Evolutionary conservation across 2,329 filamentous ascomycete species (phyloP).

Genomic region (Exophiala bonariae): DNA sequence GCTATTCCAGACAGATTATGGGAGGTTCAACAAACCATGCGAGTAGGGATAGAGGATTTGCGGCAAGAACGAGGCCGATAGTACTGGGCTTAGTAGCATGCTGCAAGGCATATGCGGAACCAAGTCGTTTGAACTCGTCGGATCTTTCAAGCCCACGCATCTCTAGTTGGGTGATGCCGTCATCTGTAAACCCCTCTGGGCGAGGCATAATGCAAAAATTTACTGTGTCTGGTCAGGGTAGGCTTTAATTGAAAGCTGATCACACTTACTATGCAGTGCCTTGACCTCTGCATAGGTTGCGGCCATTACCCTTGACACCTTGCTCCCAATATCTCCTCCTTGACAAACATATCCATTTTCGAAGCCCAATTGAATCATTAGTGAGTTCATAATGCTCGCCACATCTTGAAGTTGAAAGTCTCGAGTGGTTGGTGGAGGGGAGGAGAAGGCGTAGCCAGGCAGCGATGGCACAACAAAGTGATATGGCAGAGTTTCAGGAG

Average conservation of each 20-base stretch:
- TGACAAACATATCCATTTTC: conserved; percentile 53
- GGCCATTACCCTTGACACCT: conserved; percentile 46
- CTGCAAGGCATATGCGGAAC: conserved; percentile 51
- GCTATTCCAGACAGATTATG: too few species aligned
- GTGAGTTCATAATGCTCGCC: conserved; percentile 48
- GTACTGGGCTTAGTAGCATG: conserved; percentile 58
- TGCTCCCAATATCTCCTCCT: conserved; percentile 57
- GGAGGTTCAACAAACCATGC: conserved; percentile 42
- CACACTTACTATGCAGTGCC: neutral
- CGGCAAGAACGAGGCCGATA: conserved; percentile 54
- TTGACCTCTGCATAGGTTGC: conserved; percentile 47
- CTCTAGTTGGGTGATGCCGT: conserved; percentile 33
- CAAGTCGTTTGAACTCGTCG: conserved; percentile 41
- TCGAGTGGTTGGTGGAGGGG: conserved; percentile 43
- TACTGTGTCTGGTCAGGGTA: neutral
- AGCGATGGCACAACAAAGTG: conserved; percentile 59
- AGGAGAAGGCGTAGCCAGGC: conserved; percentile 56
- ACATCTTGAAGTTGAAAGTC: conserved; percentile 44
- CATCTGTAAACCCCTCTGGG: neutral
- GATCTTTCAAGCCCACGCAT: conserved; percentile 35
- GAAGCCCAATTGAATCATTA: conserved; percentile 57
- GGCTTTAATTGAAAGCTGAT: neutral
- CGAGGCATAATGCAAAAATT: neutral
- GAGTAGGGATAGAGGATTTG: conserved; percentile 57
- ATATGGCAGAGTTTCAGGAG: conserved; percentile 52